These are phyloP conservation scores for Macrolepiota fuliginosa DNA, from an alignment of 768 basidiomycete species.

Conservation along the genomic window DNA sequence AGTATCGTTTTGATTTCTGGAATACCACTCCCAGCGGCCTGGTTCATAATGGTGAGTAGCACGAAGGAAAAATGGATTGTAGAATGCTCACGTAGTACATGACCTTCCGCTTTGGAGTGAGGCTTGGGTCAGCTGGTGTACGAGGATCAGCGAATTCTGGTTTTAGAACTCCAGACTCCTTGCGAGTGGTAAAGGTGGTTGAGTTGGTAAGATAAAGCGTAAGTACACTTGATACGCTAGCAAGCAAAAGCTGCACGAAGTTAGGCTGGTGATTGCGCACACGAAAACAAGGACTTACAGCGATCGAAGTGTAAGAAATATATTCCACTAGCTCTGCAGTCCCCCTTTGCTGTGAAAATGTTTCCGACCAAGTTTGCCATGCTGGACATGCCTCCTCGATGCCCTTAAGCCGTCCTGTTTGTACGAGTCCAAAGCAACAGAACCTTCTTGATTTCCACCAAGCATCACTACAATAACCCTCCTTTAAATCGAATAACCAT, in stretches of 20 bases:
- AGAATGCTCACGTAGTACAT: constrained; percentile 72
- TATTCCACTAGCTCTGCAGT: constrained; percentile 56
- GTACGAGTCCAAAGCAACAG: constrained; percentile 60
- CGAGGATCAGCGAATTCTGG: constrained; percentile 37
- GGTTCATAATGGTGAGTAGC: constrained; percentile 11
- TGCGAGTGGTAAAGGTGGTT: constrained; percentile 82
- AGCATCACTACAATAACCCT: constrained; percentile 73
- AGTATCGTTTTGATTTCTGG: constrained; percentile 96
- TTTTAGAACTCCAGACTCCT: constrained; percentile 69
- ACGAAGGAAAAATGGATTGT: background rate
- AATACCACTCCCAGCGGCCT: constrained; percentile 95
- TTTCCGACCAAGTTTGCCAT: constrained; percentile 78
- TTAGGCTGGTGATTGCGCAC: background rate
- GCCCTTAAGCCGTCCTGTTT: background rate
- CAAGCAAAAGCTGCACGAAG: constrained; percentile 59
- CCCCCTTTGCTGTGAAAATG: constrained; percentile 35
- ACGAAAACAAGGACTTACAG: constrained; percentile 50
- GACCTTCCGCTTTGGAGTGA: constrained; percentile 53
- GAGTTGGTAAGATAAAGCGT: constrained; percentile 89
- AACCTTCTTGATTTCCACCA: constrained; percentile 79
- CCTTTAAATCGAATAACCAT: constrained; percentile 89
- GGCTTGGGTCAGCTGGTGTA: constrained; percentile 20
- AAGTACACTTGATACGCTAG: constrained; percentile 69
- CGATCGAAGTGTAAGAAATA: constrained; percentile 66
- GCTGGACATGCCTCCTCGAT: constrained; percentile 47